Base-by-base conservation (phyloP, 1,284 basidiomycete species). In the Schizophyllum amplum region DNA sequence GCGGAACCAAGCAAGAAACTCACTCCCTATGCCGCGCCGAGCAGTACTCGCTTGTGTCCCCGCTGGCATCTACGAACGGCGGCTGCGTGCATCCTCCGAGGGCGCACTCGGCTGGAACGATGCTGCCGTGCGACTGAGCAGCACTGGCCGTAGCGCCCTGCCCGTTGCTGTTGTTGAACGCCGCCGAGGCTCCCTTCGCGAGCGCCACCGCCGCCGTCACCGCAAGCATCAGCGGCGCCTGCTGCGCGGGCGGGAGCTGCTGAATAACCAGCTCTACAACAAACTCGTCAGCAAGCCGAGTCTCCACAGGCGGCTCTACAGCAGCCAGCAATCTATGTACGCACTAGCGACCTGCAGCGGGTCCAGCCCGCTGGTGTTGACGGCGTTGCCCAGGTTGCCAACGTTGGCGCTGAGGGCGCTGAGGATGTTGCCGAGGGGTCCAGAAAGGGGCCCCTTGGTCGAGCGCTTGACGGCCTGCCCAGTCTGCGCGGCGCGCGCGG, bases 1-100 rank as follows among this genome's bases (percentile, higher is more conserved):
- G 47, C 53, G 7, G 9, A 33, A 59, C 25, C 51, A 54, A 53
- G 53, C 33, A 17, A 46, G 5, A 24, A 13, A 73, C 79, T 55
- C 62, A 81, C 80, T 81, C 76, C 56, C 79, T 71, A 64, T 81
- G 79, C 54, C 73, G 70, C 69, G 70, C 68, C 1, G 79, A 80
- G 61, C 79, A 82, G 59, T 77, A 81, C 24, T 78, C 74, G 59
- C 78, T 79, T 24, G 67, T 65, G 64, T 69, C 73, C 47, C 69
- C 57, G 62, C 72, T 70, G 56, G 69, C 63, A 66, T 81, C 76
- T 63, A 76, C 68, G 64, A 79, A 72, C 59, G 74, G 77, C 64
- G 73, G 72, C 66, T 80, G 71, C 57, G 71, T 72, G 68, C 80
- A 82, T 56, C 74, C 77, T 61, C 76, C 74, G 64, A 80, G 74